Base-by-base conservation (phyloP, 352 stramenopile genomes). In the Thalassiosira livingstoniorum region DNA sequence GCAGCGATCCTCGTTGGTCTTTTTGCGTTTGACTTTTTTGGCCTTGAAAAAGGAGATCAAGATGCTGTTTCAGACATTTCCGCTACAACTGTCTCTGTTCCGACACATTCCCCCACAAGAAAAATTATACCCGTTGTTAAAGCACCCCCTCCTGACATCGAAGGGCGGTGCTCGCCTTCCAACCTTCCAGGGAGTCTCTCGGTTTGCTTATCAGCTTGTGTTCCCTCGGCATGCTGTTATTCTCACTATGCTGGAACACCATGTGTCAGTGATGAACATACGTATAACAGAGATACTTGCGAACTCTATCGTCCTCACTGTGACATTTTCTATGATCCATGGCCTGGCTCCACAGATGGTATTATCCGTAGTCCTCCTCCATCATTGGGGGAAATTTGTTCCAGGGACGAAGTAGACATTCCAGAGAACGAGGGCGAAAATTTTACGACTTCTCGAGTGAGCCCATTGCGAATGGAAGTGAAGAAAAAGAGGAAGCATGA, bases 271-370 rank as follows among this genome's bases (percentile, higher is more conserved):
- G 35, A 53, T 39, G 39, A 35, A 7, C 37, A 78, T 35, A 0
- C 21, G 4, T 3, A 65, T 4, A 65, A 37, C 42, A 57, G 71
- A 7, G 55, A 78, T 23, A 60, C 66, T 23, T 83, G 75, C 31
- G 34, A 45, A 25, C 18, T 27, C 15, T 83, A 83, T 39, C 23
- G 58, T 58, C 75, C 75, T 21, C 57, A 83, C 63, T 83, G 75
- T 54, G 75, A 83, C 54, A 35, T 83, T 7, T 71, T 83, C 45
- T 71, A 83, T 55, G 66, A 83, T 62, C 2, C 75, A 2, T 83
- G 75, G 75, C 7, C 32, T 3, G 67, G 75, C 13, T 65, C 58
- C 7, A 77, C 75, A 0, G 66, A 83, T 23, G 75, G 75, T 1
- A 35, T 83, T 23, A 61, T 83, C 25, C 25, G 66, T 42, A 39